Evolutionary conservation across 2,329 filamentous ascomycete genomes (phyloP).

Genomic region (Botrytis fabae): DNA sequence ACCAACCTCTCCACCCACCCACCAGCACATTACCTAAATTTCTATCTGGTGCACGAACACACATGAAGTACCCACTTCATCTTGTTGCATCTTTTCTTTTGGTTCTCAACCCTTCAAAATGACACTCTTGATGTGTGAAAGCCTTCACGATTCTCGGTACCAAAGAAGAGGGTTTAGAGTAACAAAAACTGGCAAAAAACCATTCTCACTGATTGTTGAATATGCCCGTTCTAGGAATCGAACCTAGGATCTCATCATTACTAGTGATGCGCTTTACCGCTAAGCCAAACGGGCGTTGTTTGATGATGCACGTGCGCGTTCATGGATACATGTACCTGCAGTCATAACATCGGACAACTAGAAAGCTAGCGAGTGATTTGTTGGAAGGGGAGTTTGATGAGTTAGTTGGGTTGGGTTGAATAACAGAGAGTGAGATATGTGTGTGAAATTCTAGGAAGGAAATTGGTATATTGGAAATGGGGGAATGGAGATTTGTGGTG

Average conservation of each 20-base stretch:
- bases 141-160: not conserved
- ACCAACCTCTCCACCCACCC: not conserved
- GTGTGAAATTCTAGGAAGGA: not conserved
- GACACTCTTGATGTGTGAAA: not conserved
- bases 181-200: not conserved
- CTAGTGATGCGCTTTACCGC: conserved; percentile 21
- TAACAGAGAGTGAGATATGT: not conserved
- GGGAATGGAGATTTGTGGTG: too few species aligned
- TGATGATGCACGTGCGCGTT: fast-evolving
- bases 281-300: conserved; percentile 17
- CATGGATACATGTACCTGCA: fast-evolving
- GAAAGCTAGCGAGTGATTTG: not conserved
- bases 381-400: not conserved
- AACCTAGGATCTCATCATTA: conserved; percentile 21
- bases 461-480: not conserved
- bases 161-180: not conserved
- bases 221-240: conserved; percentile 15
- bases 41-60: not conserved
- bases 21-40: not conserved
- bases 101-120: not conserved
- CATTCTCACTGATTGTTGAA: too few species aligned
- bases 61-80: not conserved
- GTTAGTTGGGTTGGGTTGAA: not conserved
- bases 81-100: not conserved
- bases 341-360: fast-evolving